Conservation (phyloP, 805 yeast genomes). For the Torulaspora microellipsoides region DNA sequence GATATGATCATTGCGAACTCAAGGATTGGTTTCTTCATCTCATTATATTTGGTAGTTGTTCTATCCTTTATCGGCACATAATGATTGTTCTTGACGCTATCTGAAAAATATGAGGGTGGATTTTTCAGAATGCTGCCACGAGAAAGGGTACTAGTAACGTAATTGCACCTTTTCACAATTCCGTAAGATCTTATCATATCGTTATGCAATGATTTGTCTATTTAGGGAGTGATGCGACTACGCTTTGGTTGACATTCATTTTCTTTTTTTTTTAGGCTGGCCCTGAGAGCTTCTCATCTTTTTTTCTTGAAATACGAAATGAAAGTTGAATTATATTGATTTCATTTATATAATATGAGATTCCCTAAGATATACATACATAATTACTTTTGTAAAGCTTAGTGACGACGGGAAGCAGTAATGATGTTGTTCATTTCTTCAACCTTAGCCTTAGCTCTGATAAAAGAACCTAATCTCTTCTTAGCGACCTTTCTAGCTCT, state of each 20-base stretch:
- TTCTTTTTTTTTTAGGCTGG: no score
- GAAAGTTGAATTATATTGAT: no score
- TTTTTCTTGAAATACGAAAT: no score
- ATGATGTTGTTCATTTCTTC: constrained; percentile 96
- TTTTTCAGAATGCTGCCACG: not conserved
- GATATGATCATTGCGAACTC: constrained; percentile 43
- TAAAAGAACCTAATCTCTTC: constrained; percentile 99
- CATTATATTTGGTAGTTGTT: not conserved
- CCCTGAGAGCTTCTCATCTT: no score
- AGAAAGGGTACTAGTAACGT: not conserved
- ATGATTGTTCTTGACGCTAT: constrained; percentile 2
- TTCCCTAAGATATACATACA: constrained; percentile 8
- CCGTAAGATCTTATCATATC: no score
- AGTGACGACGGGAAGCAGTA: constrained; percentile 95
- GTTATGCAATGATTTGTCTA: no score
- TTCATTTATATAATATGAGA: constrained; percentile 1
- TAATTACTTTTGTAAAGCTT: constrained; percentile 29
- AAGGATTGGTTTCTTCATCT: constrained; percentile 21
- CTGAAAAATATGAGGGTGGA: constrained; percentile 19
- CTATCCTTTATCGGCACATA: not conserved
- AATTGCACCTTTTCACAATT: no score
- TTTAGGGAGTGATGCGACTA: no score
- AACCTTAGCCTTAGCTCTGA: constrained; percentile 99
- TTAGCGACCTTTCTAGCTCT: constrained; percentile 99
- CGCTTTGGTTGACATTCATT: no score